These are phyloP conservation scores for Leptoxyphium fumago DNA, from an alignment of 2,329 filamentous ascomycete genomes.

Conservation along the genomic window DNA sequence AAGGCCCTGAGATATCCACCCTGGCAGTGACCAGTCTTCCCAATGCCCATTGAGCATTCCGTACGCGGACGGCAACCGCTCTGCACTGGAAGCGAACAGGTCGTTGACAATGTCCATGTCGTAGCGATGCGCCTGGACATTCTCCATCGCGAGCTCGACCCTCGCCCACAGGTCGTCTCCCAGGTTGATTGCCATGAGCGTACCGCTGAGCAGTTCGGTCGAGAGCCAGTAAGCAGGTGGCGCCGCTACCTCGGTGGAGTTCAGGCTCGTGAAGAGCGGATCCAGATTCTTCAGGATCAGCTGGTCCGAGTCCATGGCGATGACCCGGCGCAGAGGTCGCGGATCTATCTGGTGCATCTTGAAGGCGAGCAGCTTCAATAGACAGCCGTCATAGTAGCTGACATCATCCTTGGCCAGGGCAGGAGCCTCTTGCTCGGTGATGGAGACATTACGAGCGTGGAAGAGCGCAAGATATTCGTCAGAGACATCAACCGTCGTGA, in stretches of 20 bases:
- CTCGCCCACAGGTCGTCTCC: constrained; percentile 13
- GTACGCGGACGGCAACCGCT: constrained; percentile 15
- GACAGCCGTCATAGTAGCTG: constrained; percentile 14
- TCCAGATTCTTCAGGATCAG: constrained; percentile 16
- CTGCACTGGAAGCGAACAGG: constrained; percentile 13
- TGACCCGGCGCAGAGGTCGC: constrained; percentile 9
- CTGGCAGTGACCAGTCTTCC: constrained; percentile 19
- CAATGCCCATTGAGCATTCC: constrained; percentile 16
- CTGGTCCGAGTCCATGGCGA: constrained; percentile 17
- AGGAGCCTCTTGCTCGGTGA: constrained; percentile 11
- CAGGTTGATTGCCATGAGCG: constrained; percentile 16
- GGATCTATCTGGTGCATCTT: constrained; percentile 13
- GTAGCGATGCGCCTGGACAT: constrained; percentile 10
- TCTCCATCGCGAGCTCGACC: constrained; percentile 9
- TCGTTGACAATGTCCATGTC: constrained; percentile 20
- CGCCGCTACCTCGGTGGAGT: constrained; percentile 13
- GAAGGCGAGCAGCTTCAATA: constrained; percentile 17
- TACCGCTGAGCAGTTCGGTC: constrained; percentile 14
- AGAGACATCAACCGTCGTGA: constrained; percentile 9
- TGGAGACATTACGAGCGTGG: constrained; percentile 3
- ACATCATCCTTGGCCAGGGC: constrained; percentile 4
- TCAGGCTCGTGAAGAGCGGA: constrained; percentile 14
- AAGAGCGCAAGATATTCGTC: constrained; percentile 8
- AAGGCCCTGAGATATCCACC: constrained; percentile 8
- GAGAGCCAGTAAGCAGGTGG: constrained; percentile 18